Percentiles rank a stretch among this genome's conserved stretches.
These are phyloP conservation scores for Aspergillus ellipticus DNA, from an alignment of 495 filamentous ascomycete genomes.

Conservation along the genomic window DNA sequence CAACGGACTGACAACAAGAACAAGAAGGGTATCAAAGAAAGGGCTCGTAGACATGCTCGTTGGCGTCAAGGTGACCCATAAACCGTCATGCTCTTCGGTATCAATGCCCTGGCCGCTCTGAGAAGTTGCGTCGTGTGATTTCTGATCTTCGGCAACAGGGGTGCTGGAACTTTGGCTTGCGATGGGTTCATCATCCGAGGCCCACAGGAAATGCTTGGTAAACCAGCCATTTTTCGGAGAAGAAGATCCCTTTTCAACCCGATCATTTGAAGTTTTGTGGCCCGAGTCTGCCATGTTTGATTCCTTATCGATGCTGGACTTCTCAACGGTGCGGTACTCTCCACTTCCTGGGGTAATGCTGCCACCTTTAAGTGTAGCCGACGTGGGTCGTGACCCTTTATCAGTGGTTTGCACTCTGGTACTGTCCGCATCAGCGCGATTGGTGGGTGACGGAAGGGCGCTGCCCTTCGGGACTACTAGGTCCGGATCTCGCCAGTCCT, in stretches of 20 bases:
- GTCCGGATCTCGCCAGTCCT: conserved; percentile 90
- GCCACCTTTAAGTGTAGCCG: conserved; percentile 54
- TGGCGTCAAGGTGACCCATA: conserved; percentile 94
- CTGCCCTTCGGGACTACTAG: conserved; percentile 49
- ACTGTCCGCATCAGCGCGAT: conserved; percentile 18
- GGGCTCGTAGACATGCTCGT: conserved; percentile 87
- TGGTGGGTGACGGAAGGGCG: conserved; percentile 25
- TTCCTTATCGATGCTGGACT: conserved; percentile 21
- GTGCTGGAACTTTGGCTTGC: conserved; percentile 11
- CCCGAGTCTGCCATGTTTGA: conserved; percentile 8
- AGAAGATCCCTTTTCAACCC: conserved; percentile 4
- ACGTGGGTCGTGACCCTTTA: conserved; percentile 30
- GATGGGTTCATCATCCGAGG: conserved; percentile 13
- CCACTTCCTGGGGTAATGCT: conserved; percentile 76
- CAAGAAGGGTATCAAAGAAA: conserved; percentile 92
- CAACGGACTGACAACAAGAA: conserved; percentile 87
- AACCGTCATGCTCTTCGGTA: conserved; percentile 63
- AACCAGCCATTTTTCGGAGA: conserved; percentile 31
- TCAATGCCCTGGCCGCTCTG: conserved; percentile 15
- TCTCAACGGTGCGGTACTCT: conserved; percentile 55
- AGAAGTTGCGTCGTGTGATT: conserved; percentile 13
- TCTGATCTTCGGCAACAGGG: conserved; percentile 9
- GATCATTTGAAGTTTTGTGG: conserved; percentile 3
- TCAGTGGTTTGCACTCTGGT: conserved; percentile 22
- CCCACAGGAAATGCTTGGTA: conserved; percentile 35